phyloP scores from a whole-genome alignment of 2,329 filamentous ascomycete genomes.

The Colletotrichum truncatum region DNA sequence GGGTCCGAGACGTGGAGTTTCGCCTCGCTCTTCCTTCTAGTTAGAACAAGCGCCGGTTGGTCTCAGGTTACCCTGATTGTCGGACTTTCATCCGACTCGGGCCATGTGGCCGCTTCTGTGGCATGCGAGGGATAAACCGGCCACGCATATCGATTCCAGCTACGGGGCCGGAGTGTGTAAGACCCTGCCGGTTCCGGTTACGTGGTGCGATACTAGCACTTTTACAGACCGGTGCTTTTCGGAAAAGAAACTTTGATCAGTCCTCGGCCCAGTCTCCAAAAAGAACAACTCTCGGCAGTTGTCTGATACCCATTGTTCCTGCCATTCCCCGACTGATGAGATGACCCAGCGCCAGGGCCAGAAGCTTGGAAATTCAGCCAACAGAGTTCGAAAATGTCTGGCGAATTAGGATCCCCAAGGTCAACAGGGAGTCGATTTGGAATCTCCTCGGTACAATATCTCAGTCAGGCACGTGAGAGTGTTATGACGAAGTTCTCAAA shows the following conservation, averaged over 20 bases:
- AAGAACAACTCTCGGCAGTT: neutral
- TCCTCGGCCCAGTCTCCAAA: neutral
- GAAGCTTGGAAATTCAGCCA: neutral
- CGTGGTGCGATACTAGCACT: neutral
- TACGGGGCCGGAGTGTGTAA: neutral
- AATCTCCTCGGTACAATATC: neutral
- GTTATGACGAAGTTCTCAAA: neutral
- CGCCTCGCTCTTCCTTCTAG: constrained; percentile 1
- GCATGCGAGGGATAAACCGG: constrained; percentile 10
- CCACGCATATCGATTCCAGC: neutral
- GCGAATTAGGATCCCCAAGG: neutral
- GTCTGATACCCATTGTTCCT: neutral
- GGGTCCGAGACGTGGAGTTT: constrained; percentile 3
- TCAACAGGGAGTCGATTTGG: too few relatives aligned
- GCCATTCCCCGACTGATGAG: too few relatives aligned
- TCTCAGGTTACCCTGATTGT: neutral
- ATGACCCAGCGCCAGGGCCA: neutral
- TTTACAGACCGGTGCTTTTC: neutral
- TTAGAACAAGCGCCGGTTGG: neutral
- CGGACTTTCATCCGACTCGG: neutral
- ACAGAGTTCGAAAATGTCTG: neutral
- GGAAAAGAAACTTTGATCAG: neutral
- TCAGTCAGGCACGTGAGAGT: neutral
- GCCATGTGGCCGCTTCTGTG: neutral
- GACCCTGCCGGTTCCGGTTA: constrained; percentile 10